These are phyloP conservation scores for Starmerella sp. DNA, from an alignment of 805 yeast species.

Conservation along the genomic window DNA sequence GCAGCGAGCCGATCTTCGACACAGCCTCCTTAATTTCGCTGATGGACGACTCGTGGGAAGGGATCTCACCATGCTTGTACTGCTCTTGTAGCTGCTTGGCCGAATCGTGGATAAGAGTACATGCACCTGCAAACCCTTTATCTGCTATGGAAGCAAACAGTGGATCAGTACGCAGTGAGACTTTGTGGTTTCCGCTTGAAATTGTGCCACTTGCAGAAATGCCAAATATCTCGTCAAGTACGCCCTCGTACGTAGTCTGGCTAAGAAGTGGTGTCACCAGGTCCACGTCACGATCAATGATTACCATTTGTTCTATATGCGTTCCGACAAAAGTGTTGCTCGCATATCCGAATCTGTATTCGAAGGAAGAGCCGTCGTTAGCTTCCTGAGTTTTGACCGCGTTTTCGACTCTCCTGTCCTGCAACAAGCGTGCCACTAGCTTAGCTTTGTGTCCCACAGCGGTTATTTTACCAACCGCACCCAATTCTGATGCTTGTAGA, in stretches of 20 bases:
- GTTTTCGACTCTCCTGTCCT: constrained; percentile 14
- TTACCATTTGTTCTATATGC: constrained; percentile 47
- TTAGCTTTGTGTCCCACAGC: constrained; percentile 51
- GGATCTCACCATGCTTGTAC: constrained; percentile 38
- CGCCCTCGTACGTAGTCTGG: constrained; percentile 73
- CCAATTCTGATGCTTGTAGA: constrained; percentile 30
- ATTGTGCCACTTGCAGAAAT: constrained; percentile 30
- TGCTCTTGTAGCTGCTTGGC: constrained; percentile 63
- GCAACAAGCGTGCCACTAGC: constrained; percentile 32
- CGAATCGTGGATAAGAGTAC: constrained; percentile 52
- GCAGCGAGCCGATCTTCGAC: constrained; percentile 53
- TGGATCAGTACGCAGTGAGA: constrained; percentile 16
- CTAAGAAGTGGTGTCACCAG: constrained; percentile 56
- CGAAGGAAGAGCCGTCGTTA: constrained; percentile 6
- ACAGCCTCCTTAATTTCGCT: constrained; percentile 64
- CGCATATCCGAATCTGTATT: constrained; percentile 24
- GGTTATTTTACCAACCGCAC: constrained; percentile 41
- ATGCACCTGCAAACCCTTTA: constrained; percentile 70
- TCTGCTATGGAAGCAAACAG: constrained; percentile 37
- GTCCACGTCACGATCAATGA: constrained; percentile 71
- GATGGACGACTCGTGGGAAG: constrained; percentile 38
- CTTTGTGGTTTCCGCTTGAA: constrained; percentile 1
- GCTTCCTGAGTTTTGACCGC: constrained; percentile 11
- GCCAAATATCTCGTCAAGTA: constrained; percentile 61
- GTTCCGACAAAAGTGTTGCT: constrained; percentile 26